Percentiles rank a stretch among this genome's conserved stretches.
Conservation (phyloP, 495 filamentous ascomycete species). For the Durotheca rogersii region DNA sequence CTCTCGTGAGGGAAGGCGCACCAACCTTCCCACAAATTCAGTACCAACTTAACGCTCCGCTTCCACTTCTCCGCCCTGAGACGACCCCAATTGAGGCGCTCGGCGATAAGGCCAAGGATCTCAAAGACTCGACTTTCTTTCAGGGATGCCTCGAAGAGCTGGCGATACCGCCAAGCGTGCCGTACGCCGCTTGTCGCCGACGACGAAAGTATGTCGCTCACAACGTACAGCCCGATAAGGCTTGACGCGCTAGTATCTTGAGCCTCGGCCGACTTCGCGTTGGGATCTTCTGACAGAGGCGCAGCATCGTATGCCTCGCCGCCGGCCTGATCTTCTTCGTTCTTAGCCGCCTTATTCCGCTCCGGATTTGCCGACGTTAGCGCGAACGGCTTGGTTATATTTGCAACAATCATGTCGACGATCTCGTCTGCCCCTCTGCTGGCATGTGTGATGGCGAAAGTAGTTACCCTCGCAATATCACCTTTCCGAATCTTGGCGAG, state of each 20-base stretch:
- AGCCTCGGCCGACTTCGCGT: constrained; percentile 31
- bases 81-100: constrained; percentile 76
- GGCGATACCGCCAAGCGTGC: constrained; percentile 87
- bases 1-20: constrained; percentile 77
- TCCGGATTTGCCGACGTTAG: constrained; percentile 57
- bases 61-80: constrained; percentile 90
- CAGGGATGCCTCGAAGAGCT: constrained; percentile 77
- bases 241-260: constrained; percentile 70
- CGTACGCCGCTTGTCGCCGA: constrained; percentile 80
- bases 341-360: constrained; percentile 41
- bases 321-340: constrained; percentile 40
- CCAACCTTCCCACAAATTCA: constrained; percentile 87
- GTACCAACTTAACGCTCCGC: constrained; percentile 68
- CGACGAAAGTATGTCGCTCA: constrained; percentile 86
- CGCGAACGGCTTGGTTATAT: constrained; percentile 72
- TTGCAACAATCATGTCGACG: constrained; percentile 80
- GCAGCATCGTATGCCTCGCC: constrained; percentile 38
- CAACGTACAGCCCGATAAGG: constrained; percentile 79
- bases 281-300: constrained; percentile 41
- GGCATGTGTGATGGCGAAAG: constrained; percentile 88
- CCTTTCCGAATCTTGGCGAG: constrained; percentile 75
- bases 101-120: constrained; percentile 73
- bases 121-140: constrained; percentile 74
- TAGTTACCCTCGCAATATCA: constrained; percentile 81
- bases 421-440: constrained; percentile 79